Conservation (phyloP, 768 basidiomycete genomes). For the Leccinum truebloodii region DNA sequence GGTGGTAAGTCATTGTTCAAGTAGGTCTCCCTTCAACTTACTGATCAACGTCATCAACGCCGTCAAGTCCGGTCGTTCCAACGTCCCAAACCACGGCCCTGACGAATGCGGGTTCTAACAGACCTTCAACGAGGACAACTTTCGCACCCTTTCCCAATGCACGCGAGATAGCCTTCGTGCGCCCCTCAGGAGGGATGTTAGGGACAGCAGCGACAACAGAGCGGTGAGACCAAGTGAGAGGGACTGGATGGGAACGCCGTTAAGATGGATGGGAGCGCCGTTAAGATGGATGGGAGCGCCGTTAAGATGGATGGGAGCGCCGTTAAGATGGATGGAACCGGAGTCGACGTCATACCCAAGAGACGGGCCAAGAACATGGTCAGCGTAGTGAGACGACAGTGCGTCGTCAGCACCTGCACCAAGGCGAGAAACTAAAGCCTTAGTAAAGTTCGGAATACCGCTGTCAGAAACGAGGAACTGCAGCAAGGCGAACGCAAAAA, state of each 20-base stretch:
- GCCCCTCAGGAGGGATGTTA: conserved; percentile 54
- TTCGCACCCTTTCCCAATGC: conserved; percentile 27
- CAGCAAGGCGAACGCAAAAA: conserved; percentile 67
- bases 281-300: too few species aligned
- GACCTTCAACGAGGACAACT: conserved; percentile 7
- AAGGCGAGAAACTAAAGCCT: conserved; percentile 82
- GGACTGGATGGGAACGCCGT: conserved; percentile 85
- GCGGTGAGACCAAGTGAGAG: conserved; percentile 80
- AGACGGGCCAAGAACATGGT: conserved; percentile 85
- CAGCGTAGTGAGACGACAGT: conserved; percentile 61
- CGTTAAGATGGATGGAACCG: too few species aligned
- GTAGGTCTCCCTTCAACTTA: conserved; percentile 33
- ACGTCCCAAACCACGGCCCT: too few species aligned
- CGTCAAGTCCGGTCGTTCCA: conserved; percentile 22
- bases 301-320: too few species aligned
- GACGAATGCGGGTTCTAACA: background rate
- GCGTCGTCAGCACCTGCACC: conserved; percentile 86
- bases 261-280: conserved; percentile 70
- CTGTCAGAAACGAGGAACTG: conserved; percentile 77
- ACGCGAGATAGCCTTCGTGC: conserved; percentile 26
- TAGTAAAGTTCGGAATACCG: conserved; percentile 69
- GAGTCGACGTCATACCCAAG: conserved; percentile 42
- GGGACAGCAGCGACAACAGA: conserved; percentile 89
- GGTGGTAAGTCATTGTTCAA: background rate
- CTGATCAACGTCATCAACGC: conserved; percentile 65